Conservation (phyloP, 371 early-diverging fungal species). For the Mucor sp. region DNA sequence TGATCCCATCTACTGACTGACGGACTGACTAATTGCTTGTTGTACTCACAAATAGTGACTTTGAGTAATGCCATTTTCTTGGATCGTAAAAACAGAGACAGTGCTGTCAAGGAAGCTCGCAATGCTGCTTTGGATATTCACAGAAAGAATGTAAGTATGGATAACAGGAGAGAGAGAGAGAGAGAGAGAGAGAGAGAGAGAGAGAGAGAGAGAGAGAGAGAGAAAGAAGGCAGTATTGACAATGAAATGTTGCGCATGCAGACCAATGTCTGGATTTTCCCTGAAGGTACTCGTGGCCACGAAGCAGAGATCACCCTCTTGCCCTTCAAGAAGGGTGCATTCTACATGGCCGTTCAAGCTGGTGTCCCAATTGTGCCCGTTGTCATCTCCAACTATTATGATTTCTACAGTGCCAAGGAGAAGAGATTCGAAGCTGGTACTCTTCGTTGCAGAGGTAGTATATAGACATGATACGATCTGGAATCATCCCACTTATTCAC, state of each 20-base stretch:
- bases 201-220: not conserved
- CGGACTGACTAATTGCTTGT: not conserved
- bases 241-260: slow-evolving; percentile 22
- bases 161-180: not conserved
- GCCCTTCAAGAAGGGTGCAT: slow-evolving; percentile 94
- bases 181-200: not conserved
- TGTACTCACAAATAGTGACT: slow-evolving; percentile 52
- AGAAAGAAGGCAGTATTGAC: not conserved
- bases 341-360: slow-evolving; percentile 90
- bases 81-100: slow-evolving; percentile 81
- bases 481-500: not conserved
- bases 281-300: slow-evolving; percentile 93
- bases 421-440: slow-evolving; percentile 68
- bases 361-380: slow-evolving; percentile 90
- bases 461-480: not conserved
- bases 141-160: slow-evolving; percentile 64
- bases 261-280: slow-evolving; percentile 86
- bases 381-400: slow-evolving; percentile 78
- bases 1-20: slow-evolving; percentile 3
- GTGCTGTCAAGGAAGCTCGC: slow-evolving; percentile 78
- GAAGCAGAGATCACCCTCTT: slow-evolving; percentile 71
- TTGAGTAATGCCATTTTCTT: slow-evolving; percentile 85
- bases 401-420: slow-evolving; percentile 67
- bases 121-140: slow-evolving; percentile 77
- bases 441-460: slow-evolving; percentile 70